Evolutionary conservation across 2,329 filamentous ascomycete species (phyloP).

Genomic region (Cladosporium austrohemisphaericum): DNA sequence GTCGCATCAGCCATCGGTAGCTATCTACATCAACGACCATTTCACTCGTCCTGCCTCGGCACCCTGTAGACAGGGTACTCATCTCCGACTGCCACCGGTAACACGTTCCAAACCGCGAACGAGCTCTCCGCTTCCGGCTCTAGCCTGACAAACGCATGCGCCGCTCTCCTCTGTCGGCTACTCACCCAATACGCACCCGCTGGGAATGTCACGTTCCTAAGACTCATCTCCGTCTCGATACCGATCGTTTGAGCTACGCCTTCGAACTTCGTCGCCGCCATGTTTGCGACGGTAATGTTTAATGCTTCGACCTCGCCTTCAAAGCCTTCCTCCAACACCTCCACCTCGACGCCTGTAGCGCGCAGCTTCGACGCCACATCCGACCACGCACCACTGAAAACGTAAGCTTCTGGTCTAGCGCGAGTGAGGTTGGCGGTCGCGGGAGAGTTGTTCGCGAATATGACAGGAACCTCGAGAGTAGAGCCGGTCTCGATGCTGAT

Average conservation of each 20-base stretch:
- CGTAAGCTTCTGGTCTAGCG: conserved; percentile 33
- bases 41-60: not conserved
- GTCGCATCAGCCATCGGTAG: no score
- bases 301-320: conserved; percentile 33
- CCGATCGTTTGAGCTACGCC: conserved; percentile 21
- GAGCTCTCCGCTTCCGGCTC: conserved; percentile 30
- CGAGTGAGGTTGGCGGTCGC: conserved; percentile 34
- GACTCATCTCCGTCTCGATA: conserved; percentile 23
- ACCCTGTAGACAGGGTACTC: conserved; percentile 33
- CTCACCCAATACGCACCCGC: conserved; percentile 34
- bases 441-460: conserved; percentile 35
- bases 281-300: conserved; percentile 32
- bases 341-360: conserved; percentile 32
- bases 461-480: conserved; percentile 32
- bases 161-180: conserved; percentile 36
- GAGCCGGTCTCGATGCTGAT: conserved; percentile 32
- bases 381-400: conserved; percentile 35
- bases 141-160: conserved; percentile 35
- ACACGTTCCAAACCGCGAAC: conserved; percentile 4
- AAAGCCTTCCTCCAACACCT: conserved; percentile 29
- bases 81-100: conserved; percentile 34
- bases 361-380: conserved; percentile 33
- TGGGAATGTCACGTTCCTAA: conserved; percentile 21
- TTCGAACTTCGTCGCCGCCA: conserved; percentile 28
- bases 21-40: not conserved